Conservation (phyloP, 306 rosid species). For the Lithocarpus polystachyus region DNA sequence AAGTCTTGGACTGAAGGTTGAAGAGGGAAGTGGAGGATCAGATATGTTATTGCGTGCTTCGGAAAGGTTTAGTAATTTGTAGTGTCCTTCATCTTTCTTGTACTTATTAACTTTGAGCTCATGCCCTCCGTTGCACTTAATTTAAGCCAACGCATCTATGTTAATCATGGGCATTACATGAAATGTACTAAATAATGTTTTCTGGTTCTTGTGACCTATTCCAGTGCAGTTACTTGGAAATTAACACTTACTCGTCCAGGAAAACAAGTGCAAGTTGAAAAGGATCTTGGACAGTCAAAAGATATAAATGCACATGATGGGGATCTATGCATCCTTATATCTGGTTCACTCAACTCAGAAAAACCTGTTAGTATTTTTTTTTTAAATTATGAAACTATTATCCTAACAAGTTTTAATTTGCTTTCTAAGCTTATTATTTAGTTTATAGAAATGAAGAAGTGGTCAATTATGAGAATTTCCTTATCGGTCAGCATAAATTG, state of each 20-base stretch:
- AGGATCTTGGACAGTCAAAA: constrained; percentile 24
- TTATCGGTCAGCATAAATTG: constrained; percentile 19
- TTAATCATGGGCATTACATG: constrained; percentile 1
- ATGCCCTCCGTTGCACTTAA: no score
- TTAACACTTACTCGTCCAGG: constrained; percentile 55
- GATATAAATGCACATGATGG: constrained; percentile 36
- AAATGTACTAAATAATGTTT: constrained; percentile 13
- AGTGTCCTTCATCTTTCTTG: constrained; percentile 3
- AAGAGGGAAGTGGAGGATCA: constrained; percentile 62
- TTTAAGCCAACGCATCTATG: neutral
- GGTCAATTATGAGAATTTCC: neutral
- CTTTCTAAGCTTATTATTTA: constrained; percentile 12
- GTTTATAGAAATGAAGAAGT: neutral
- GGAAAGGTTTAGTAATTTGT: constrained; percentile 56
- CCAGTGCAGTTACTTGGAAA: constrained; percentile 87
- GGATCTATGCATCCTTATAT: constrained; percentile 60
- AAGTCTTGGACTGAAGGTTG: constrained; percentile 64
- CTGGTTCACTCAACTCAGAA: constrained; percentile 59
- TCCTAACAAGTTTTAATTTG: constrained; percentile 12
- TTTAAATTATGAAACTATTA: neutral
- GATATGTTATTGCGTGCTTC: constrained; percentile 77
- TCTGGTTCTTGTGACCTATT: constrained; percentile 22
- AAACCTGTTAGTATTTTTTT: constrained; percentile 61
- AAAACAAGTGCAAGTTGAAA: constrained; percentile 37
- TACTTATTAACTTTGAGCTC: neutral